Evolutionary conservation across 768 basidiomycete genomes (phyloP), one percentile per base, ranked within the genome.

Genomic region (Leucosporidium yakuticum): DNA sequence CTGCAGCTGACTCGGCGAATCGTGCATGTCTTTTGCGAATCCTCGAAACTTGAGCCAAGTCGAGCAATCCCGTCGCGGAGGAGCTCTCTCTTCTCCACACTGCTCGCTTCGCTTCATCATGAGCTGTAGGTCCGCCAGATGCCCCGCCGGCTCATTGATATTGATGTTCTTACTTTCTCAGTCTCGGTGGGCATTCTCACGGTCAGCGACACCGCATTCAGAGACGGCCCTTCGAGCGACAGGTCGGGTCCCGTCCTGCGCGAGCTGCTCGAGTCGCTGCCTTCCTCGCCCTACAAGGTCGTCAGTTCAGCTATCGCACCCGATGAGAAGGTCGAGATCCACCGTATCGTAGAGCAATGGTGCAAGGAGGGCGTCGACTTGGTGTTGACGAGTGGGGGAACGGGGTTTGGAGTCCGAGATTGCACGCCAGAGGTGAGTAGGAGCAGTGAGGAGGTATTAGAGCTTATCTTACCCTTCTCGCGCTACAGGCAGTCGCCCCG

Each of bases 301-400:
- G 25, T 36, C 11, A 48, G 19, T 0, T 27, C 63, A 3, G 19
- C 36, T 17, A 83, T 89, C 76, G 87, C 91, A 0, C 82, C 88
- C 47, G 91, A 94, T 74, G 86, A 89, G 57, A 77, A 82, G 58
- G 69, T 74, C 0, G 76, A 76, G 53, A 89, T 92, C 60, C 82
- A 80, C 31, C 73, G 76, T 11, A 75, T 78, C 17, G 54, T 77
- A 76, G 9, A 86, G 85, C 12, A 32, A 81, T 81, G 79, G 49
- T 75, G 78, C 4, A 76, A 80, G 7, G 81, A 80, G 4, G 74
- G 80, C n/a, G 78, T 87, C 20, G 86, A 91, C 76, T 86, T 86
- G 83, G 83, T 92, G 66, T 80, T 95, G 70, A 89, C 89, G 9
- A 89, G 88, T 0, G 91, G 91, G 23, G 91, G 91, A 7, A 95